Evolutionary conservation across 495 filamentous ascomycete species (phyloP).

Genomic region (Aspergillus diversus): DNA sequence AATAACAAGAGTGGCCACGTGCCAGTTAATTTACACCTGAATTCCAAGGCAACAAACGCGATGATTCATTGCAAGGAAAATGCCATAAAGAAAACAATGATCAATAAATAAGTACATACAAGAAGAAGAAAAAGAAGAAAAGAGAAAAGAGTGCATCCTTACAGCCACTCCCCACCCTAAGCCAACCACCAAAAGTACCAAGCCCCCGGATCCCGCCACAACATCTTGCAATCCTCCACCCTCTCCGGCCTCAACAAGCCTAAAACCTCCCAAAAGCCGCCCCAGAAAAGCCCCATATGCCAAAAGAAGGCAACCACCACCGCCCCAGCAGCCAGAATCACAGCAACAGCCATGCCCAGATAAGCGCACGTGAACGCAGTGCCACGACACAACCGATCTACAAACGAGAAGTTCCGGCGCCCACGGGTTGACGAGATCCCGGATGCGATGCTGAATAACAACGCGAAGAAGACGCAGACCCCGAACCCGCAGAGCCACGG

Average conservation of each 20-base stretch:
- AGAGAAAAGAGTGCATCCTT: no score
- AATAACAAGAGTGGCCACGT: no score
- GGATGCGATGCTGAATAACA: neutral
- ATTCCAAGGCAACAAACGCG: no score
- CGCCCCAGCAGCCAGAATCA: neutral
- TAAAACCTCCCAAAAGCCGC: neutral
- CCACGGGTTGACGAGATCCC: neutral
- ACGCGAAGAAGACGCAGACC: neutral
- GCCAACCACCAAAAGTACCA: slow-evolving; percentile 2
- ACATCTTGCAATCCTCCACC: neutral
- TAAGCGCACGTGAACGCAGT: neutral
- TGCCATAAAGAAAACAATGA: no score
- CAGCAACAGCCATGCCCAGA: neutral
- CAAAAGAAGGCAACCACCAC: neutral
- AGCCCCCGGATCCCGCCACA: neutral
- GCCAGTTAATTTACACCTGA: no score
- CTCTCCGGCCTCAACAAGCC: neutral
- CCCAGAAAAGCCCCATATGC: neutral
- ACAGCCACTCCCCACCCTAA: neutral
- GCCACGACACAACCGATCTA: neutral
- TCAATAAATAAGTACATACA: no score
- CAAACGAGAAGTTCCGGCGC: neutral
- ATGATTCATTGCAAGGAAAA: no score
- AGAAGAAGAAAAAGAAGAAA: no score
- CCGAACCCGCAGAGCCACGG: no score